A percentile compares a stretch with the other conserved stretches of the same genome.
Conservation (phyloP, 2,329 filamentous ascomycete species). For the Aspergillus udagawae region DNA sequence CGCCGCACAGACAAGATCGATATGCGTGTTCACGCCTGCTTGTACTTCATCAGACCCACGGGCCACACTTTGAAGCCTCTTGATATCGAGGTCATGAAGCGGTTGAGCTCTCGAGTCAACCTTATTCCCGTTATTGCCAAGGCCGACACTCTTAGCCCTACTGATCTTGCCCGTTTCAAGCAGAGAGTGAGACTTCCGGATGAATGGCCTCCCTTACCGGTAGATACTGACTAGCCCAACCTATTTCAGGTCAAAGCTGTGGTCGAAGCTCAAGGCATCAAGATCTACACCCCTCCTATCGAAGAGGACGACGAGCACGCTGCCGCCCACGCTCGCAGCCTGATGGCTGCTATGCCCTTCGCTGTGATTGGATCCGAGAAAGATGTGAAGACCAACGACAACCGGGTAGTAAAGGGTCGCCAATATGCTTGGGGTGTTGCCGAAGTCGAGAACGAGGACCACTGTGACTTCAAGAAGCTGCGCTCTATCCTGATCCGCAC, state of each 20-base stretch:
- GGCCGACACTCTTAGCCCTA: slow-evolving; percentile 93
- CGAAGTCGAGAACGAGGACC: slow-evolving; percentile 99
- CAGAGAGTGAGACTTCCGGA: slow-evolving; percentile 62
- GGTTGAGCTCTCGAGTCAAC: slow-evolving; percentile 95
- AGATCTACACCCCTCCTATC: slow-evolving; percentile 96
- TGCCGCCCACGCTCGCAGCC: slow-evolving; percentile 85
- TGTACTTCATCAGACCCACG: slow-evolving; percentile 99
- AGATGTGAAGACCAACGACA: slow-evolving; percentile 94
- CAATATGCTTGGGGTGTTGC: slow-evolving; percentile 99
- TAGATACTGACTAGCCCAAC: background rate
- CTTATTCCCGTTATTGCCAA: slow-evolving; percentile 98
- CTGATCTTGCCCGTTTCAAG: slow-evolving; percentile 92
- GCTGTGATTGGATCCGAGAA: slow-evolving; percentile 99
- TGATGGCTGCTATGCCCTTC: slow-evolving; percentile 97
- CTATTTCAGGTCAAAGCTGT: slow-evolving; percentile 75
- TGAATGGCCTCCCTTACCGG: background rate
- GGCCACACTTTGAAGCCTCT: slow-evolving; percentile 98
- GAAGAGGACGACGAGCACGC: slow-evolving; percentile 98
- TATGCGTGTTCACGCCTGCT: slow-evolving; percentile 93
- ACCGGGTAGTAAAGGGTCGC: slow-evolving; percentile 95
- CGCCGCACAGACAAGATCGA: slow-evolving; percentile 98
- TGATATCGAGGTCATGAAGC: slow-evolving; percentile 99
- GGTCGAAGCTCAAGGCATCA: slow-evolving; percentile 97
- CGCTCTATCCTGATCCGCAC: slow-evolving; percentile 97
- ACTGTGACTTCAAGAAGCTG: slow-evolving; percentile 99